These are phyloP conservation scores for Emergomyces orientalis DNA, from an alignment of 2,329 filamentous ascomycete species.

Conservation along the genomic window DNA sequence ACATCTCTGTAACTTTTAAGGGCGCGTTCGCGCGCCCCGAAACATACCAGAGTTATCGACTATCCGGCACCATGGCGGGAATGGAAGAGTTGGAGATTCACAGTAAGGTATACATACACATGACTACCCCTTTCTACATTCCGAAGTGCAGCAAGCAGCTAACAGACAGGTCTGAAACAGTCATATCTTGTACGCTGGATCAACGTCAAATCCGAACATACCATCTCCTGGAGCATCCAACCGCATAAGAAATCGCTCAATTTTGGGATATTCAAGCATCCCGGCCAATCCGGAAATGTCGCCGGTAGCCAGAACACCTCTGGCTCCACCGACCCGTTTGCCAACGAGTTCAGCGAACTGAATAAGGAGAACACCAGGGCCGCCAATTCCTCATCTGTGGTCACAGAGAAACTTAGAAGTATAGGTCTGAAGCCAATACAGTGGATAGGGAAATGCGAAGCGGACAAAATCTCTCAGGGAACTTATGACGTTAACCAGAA, in stretches of 20 bases:
- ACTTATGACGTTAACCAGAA: conserved; percentile 67
- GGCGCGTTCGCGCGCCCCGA: not conserved
- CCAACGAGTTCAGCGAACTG: conserved; percentile 25
- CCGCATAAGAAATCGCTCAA: conserved; percentile 98
- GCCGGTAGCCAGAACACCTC: conserved; percentile 30
- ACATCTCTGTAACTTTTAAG: not conserved
- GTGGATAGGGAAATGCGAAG: conserved; percentile 93
- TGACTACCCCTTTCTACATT: not conserved
- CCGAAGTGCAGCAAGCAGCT: not conserved
- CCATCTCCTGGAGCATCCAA: conserved; percentile 94
- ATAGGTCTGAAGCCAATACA: conserved; percentile 55
- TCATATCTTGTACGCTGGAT: conserved; percentile 98
- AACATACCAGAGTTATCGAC: not conserved
- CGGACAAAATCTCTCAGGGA: conserved; percentile 87
- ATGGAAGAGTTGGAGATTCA: conserved; percentile 97
- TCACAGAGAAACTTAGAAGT: conserved; percentile 54
- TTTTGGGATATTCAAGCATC: conserved; percentile 96
- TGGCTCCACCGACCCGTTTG: not conserved
- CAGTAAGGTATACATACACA: conserved; percentile 67
- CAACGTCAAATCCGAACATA: conserved; percentile 78
- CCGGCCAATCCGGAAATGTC: conserved; percentile 53
- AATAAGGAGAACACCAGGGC: conserved; percentile 25
- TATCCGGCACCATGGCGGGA: conserved; percentile 58
- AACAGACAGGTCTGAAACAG: conserved; percentile 41
- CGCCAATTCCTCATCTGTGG: conserved; percentile 59